Conservation (phyloP, 1,284 basidiomycete genomes). For the Tremellales sp. region DNA sequence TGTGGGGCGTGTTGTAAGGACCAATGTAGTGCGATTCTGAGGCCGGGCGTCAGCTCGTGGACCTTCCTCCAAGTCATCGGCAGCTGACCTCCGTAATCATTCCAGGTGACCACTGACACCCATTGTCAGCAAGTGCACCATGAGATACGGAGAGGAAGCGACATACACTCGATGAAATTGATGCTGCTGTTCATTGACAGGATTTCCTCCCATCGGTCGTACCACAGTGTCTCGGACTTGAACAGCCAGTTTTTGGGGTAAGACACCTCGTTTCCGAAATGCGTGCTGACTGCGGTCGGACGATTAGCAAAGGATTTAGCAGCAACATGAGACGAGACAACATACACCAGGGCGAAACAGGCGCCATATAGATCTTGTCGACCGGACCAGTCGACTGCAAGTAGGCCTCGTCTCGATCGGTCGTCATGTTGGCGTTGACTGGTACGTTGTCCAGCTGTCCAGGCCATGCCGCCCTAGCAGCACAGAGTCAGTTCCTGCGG, state of each 20-base stretch:
- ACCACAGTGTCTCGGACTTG: slow-evolving; percentile 46
- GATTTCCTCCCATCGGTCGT: slow-evolving; percentile 47
- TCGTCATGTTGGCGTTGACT: slow-evolving; percentile 25
- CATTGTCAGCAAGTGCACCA: not conserved
- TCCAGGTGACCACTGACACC: slow-evolving; percentile 45
- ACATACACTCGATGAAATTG: slow-evolving; percentile 41
- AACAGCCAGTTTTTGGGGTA: slow-evolving; percentile 49
- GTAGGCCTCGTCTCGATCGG: slow-evolving; percentile 35
- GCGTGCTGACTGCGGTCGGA: slow-evolving; percentile 37
- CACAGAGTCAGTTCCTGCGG: not conserved
- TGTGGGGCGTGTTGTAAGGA: slow-evolving; percentile 34
- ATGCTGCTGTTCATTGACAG: slow-evolving; percentile 30
- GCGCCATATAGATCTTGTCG: slow-evolving; percentile 45
- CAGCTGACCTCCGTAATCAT: slow-evolving; percentile 38
- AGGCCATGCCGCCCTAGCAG: slow-evolving; percentile 41
- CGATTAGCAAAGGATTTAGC: not conserved
- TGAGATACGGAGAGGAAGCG: not conserved
- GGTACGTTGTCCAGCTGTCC: slow-evolving; percentile 38
- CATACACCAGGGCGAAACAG: slow-evolving; percentile 46
- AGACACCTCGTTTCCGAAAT: slow-evolving; percentile 42
- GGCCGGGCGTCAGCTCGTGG: not conserved
- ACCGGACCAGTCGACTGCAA: slow-evolving; percentile 14
- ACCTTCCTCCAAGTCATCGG: slow-evolving; percentile 1
- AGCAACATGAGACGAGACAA: slow-evolving; percentile 1
- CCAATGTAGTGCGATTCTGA: slow-evolving; percentile 46